A percentile compares a stretch with the other conserved stretches of the same genome.
Evolutionary conservation across 2,329 filamentous ascomycete species (phyloP).

Genomic region (Phaeosphaeria sp.): DNA sequence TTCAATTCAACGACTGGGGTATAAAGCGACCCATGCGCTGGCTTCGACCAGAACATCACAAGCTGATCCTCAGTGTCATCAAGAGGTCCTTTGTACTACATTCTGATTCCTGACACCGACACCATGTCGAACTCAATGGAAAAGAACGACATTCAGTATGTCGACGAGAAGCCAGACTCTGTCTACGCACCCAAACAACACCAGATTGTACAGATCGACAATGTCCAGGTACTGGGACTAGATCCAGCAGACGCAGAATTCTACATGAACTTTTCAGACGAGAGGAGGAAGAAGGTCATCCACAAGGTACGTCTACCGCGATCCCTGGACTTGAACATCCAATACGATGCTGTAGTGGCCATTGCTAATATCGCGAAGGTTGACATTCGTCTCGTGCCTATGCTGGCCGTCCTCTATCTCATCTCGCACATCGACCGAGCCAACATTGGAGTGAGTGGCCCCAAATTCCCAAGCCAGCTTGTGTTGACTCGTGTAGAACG

Average conservation of each 20-base stretch:
- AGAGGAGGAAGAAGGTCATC: slow-evolving; percentile 54
- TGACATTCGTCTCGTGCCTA: slow-evolving; percentile 43
- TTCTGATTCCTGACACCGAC: not conserved
- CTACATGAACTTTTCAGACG: slow-evolving; percentile 46
- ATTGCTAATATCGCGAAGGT: slow-evolving; percentile 10
- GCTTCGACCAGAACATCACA: not conserved
- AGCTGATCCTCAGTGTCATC: not conserved
- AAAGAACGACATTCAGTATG: slow-evolving; percentile 29
- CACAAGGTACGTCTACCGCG: slow-evolving; percentile 21
- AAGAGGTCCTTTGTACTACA: not conserved
- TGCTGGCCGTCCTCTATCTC: slow-evolving; percentile 52
- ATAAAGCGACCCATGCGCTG: slow-evolving; percentile 1
- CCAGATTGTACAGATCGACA: slow-evolving; percentile 34
- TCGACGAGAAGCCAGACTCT: slow-evolving; percentile 30
- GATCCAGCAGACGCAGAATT: slow-evolving; percentile 29
- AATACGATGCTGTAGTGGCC: not conserved
- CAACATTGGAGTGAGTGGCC: slow-evolving; percentile 60
- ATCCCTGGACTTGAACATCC: not conserved
- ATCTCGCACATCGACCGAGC: slow-evolving; percentile 63
- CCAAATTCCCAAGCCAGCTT: not conserved
- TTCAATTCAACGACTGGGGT: not conserved
- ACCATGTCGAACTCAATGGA: slow-evolving; percentile 24
- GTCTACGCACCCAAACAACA: slow-evolving; percentile 21
- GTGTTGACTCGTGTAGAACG: slow-evolving; percentile 47
- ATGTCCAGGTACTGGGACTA: slow-evolving; percentile 33